Evolutionary conservation across 2,329 filamentous ascomycete genomes (phyloP), one percentile per base, ranked within the genome.

Genomic region (Pseudogymnoascus sp.): DNA sequence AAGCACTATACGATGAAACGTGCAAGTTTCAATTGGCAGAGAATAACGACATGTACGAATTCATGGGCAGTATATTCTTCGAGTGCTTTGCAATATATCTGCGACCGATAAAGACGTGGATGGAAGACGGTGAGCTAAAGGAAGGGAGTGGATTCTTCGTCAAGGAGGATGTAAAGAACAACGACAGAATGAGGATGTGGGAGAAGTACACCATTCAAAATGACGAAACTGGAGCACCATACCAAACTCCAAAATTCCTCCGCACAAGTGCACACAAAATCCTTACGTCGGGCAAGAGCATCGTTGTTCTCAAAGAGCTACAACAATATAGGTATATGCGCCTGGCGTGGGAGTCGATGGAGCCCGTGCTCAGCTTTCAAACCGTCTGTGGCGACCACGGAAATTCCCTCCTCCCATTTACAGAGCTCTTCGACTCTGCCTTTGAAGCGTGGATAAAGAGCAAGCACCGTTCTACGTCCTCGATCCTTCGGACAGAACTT

Each of bases 251-350:
- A 0, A 81, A 77, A 2, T 97, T 96, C 67, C 79, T 97, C 4
- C 84, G 87, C 40, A 82, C 87, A 2, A 84, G 87, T 1, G 85
- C 85, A 0, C 77, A 79, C 23, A 89, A 87, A 66, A 91, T 97
- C 38, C 93, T 96, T 70, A 91, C 88, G 1, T 88, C 91, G 1
- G 93, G 93, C 0, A 97, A 97, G 75, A 96, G 89, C 69, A 87
- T 95, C 63, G 85, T 95, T 1, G 89, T 97, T 50, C 77, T 97
- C n/a, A 88, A 87, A 65, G 84, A 88, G 59, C 79, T 96, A 10
- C 84, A 86, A 42, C 79, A 82, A 63, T 79, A 82, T 65, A 73
- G 78, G 59, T 69, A 75, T 59, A 59, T 71, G 69, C 69, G 66
- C 63, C 73, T 65, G 56, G 75, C 68, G 61, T 70, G 62, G 71